A percentile compares a stretch with the other conserved stretches of the same genome.
Evolutionary conservation across 1,284 basidiomycete species (phyloP).

Genomic region (Volvariella volvacea): DNA sequence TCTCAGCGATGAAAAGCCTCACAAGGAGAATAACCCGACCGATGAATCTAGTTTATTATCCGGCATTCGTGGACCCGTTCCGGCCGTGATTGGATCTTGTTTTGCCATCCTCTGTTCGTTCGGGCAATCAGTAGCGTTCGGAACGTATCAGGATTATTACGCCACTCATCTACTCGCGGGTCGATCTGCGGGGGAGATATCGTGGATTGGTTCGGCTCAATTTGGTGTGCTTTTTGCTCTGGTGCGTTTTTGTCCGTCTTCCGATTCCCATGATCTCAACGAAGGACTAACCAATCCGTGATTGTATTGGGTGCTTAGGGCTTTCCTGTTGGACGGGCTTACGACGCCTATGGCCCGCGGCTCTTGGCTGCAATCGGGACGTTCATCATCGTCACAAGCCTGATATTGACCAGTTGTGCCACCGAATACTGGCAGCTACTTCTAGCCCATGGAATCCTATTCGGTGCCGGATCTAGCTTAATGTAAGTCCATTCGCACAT

Average conservation of each 20-base stretch:
- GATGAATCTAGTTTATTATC: too few species aligned
- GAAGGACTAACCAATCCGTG: neutral
- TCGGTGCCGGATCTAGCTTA: conserved; percentile 53
- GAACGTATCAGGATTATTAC: conserved; percentile 46
- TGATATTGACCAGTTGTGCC: conserved; percentile 49
- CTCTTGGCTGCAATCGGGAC: conserved; percentile 38
- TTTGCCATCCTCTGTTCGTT: conserved; percentile 43
- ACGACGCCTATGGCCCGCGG: conserved; percentile 47
- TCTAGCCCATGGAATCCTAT: conserved; percentile 51
- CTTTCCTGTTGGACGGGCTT: conserved; percentile 40
- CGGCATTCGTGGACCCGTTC: neutral
- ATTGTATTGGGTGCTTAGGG: conserved; percentile 31
- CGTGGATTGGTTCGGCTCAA: conserved; percentile 48
- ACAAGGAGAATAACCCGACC: too few species aligned
- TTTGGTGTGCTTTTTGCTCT: conserved; percentile 46
- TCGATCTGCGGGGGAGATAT: conserved; percentile 35
- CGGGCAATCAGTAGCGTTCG: conserved; percentile 45
- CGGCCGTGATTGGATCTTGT: conserved; percentile 40
- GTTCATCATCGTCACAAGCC: conserved; percentile 32
- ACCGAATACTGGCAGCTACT: conserved; percentile 52
- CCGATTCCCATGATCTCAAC: too few species aligned
- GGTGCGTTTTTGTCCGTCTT: conserved; percentile 23
- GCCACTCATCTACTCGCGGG: conserved; percentile 32
- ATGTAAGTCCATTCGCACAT: conserved; percentile 44
- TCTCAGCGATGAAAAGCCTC: too few species aligned